phyloP scores from a whole-genome alignment of 148 eudicot species.

The Amaranthus palmeri region DNA sequence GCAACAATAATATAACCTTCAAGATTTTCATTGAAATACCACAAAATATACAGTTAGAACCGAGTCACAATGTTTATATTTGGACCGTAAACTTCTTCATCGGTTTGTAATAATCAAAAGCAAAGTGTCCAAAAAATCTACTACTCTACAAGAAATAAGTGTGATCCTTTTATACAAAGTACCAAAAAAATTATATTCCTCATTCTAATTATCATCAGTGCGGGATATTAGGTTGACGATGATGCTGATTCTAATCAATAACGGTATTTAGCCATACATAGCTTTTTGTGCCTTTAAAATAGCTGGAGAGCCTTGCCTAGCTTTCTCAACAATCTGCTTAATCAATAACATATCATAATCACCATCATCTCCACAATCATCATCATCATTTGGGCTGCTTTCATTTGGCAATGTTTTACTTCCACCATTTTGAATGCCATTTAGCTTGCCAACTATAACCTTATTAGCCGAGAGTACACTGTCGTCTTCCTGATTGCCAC shows the following conservation, averaged over 20 bases:
- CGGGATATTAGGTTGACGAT: no score
- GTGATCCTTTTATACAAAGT: constrained; percentile 14
- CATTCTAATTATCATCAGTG: background rate
- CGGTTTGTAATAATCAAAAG: background rate
- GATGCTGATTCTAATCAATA: constrained; percentile 10
- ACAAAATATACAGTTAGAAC: no score
- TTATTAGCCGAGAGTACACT: background rate
- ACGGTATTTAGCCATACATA: constrained; percentile 34
- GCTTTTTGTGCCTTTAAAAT: constrained; percentile 63
- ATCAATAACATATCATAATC: constrained; percentile 60
- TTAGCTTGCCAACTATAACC: constrained; percentile 4
- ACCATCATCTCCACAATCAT: constrained; percentile 27
- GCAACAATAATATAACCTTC: no score
- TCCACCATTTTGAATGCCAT: background rate
- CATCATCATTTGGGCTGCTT: constrained; percentile 21
- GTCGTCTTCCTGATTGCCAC: background rate
- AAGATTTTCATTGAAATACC: no score
- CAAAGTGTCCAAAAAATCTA: background rate
- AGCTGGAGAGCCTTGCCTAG: constrained; percentile 72
- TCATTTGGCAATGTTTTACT: constrained; percentile 17
- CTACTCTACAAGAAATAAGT: constrained; percentile 16
- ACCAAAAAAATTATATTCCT: constrained; percentile 7
- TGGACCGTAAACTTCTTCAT: no score
- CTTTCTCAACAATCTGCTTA: constrained; percentile 81
- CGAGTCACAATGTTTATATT: no score